Conservation (phyloP, 768 basidiomycete genomes). For the Cantharellus cinnabarinus region DNA sequence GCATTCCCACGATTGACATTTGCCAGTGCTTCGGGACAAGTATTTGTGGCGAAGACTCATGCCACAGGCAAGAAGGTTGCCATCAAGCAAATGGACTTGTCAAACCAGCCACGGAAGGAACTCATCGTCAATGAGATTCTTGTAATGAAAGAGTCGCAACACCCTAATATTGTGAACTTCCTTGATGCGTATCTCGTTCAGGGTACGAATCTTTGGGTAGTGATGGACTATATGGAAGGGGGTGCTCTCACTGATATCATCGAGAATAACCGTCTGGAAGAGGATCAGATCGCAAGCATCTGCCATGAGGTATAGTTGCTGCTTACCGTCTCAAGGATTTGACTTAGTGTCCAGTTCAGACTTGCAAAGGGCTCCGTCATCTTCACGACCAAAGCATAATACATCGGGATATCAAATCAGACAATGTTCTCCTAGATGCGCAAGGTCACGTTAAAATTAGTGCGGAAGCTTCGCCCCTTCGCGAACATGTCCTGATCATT, state of each 20-base stretch:
- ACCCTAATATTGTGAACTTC: conserved; percentile 95
- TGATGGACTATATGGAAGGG: conserved; percentile 99
- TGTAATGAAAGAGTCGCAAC: conserved; percentile 97
- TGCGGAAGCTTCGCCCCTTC: conserved; percentile 23
- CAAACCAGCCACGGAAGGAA: conserved; percentile 90
- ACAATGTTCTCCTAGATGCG: conserved; percentile 85
- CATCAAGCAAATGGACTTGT: conserved; percentile 96
- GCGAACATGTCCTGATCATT: neutral
- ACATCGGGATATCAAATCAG: conserved; percentile 92
- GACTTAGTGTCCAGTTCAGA: conserved; percentile 25
- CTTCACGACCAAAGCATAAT: conserved; percentile 88
- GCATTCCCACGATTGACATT: neutral
- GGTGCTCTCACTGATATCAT: conserved; percentile 95
- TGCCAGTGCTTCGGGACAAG: conserved; percentile 81
- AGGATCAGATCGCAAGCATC: conserved; percentile 88
- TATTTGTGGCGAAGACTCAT: conserved; percentile 88
- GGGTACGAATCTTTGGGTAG: conserved; percentile 83
- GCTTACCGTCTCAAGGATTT: neutral
- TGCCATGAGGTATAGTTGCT: conserved; percentile 53
- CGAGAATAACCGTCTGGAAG: conserved; percentile 86
- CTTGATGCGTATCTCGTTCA: conserved; percentile 78
- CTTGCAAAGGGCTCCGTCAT: conserved; percentile 86
- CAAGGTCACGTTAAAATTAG: conserved; percentile 94
- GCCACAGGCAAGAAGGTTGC: conserved; percentile 74
- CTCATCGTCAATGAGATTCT: conserved; percentile 94